Evolutionary conservation across 257 asterid species (phyloP), one percentile per base, ranked within the genome.

Genomic region (Plantago major): DNA sequence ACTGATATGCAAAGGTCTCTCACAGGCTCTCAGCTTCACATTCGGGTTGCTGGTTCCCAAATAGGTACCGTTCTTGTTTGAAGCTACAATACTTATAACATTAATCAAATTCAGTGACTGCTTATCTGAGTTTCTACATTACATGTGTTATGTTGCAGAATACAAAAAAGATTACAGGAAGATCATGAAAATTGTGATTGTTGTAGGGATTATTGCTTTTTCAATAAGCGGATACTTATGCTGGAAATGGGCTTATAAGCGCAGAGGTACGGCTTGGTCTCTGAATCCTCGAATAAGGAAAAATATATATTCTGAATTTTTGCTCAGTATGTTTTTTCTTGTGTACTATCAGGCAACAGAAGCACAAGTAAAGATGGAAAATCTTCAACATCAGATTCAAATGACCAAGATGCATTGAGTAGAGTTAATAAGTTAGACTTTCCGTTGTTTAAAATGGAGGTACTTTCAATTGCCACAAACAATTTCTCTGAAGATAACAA

Each of bases 381-480:
- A 26, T 38, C 60, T 0, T 65, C 55, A 13, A 55, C 67, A 59
- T 55, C 67, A 0, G 56, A 65, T 42, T 59, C 76, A 12, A 33
- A 18, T 42, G 71, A 58, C 65, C 65, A 50, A 72, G 64, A 71
- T 59, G 64, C 76, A 63, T 48, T 65, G 2, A 54, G 60, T 56
- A 67, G 50, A 53, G 73, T 48, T 53, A 58, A 68, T 14, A 58
- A 63, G 42, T 65, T 70, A 37, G 80, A 75, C 9, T 55, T 75
- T 8, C 72, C 80, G 44, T 58, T 67, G 43, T 62, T 66, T 62
- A 52, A 17, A 46, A 69, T 74, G 56, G 70, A 64, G 55, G 50
- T 62, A 17, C 65, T 77, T 40, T 69, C 60, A 17, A 72, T 33
- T 15, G 83, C 86, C 11, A 80, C 86, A 5, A 60, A 72, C 6